These are phyloP conservation scores for Cutaneotrichosporon cyanovorans DNA, from an alignment of 1,284 basidiomycete genomes.

Conservation along the genomic window DNA sequence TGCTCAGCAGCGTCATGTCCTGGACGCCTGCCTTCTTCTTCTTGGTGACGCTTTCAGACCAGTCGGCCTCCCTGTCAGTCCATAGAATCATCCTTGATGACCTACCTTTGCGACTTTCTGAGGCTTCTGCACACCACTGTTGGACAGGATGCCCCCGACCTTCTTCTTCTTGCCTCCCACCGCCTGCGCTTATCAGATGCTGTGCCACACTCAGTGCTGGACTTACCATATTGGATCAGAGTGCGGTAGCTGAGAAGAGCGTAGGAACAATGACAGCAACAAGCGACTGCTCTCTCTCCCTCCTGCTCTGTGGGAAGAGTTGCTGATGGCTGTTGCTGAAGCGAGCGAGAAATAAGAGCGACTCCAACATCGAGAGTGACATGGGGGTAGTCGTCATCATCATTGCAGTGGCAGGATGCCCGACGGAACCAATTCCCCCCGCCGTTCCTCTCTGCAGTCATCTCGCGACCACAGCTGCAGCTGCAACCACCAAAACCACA, in stretches of 20 bases:
- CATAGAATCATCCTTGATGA: neutral
- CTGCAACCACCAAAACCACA: neutral
- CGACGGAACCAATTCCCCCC: neutral
- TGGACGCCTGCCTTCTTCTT: slow-evolving; percentile 96
- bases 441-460: neutral
- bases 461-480: neutral
- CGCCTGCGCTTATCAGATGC: neutral
- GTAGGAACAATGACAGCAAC: neutral
- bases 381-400: neutral
- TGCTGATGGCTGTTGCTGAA: no score
- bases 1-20: slow-evolving; percentile 96
- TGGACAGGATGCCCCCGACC: slow-evolving; percentile 58
- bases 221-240: slow-evolving; percentile 1
- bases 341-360: no score
- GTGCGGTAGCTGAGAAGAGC: neutral
- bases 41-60: slow-evolving; percentile 98
- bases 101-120: slow-evolving; percentile 18
- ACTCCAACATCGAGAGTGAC: no score
- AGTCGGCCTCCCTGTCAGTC: slow-evolving; percentile 64
- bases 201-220: no score
- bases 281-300: neutral
- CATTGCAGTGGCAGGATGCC: neutral
- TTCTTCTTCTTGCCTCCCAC: slow-evolving; percentile 77
- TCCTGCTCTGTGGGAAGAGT: no score
- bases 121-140: slow-evolving; percentile 27